Evolutionary conservation across 2,329 filamentous ascomycete genomes (phyloP).

Genomic region (Chalara sp.): DNA sequence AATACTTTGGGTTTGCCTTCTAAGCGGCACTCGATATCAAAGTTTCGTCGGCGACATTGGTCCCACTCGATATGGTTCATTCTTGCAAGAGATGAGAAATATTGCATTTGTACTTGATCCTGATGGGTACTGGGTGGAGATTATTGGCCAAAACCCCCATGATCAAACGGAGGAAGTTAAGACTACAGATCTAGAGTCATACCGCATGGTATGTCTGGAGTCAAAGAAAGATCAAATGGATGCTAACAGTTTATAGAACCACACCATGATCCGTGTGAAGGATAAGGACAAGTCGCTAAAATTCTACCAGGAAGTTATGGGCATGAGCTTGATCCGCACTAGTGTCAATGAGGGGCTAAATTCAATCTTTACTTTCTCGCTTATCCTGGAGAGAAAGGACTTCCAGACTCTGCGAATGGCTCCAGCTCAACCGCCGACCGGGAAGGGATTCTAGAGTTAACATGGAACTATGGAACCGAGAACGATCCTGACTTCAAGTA

Average conservation of each 20-base stretch:
- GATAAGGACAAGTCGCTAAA: slow-evolving; percentile 65
- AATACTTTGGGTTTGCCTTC: no score
- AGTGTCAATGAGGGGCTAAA: slow-evolving; percentile 60
- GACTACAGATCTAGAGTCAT: slow-evolving; percentile 66
- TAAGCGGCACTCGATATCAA: no score
- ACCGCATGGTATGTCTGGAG: slow-evolving; percentile 52
- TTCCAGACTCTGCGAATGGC: slow-evolving; percentile 45
- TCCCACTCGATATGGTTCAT: no score
- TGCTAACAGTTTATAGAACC: slow-evolving; percentile 47
- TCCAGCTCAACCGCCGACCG: slow-evolving; percentile 55
- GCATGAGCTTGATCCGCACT: slow-evolving; percentile 77
- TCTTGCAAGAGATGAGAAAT: slow-evolving; percentile 51
- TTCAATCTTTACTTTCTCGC: slow-evolving; percentile 94
- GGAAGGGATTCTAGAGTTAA: slow-evolving; percentile 85
- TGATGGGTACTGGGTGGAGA: slow-evolving; percentile 79
- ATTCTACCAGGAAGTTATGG: slow-evolving; percentile 81
- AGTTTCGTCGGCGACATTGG: no score
- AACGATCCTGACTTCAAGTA: slow-evolving; percentile 80
- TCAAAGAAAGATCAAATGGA: not conserved
- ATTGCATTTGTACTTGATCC: slow-evolving; percentile 91
- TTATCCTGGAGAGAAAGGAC: slow-evolving; percentile 55
- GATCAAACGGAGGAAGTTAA: slow-evolving; percentile 67
- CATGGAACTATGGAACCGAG: slow-evolving; percentile 79
- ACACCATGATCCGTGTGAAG: slow-evolving; percentile 95
- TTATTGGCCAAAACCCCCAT: slow-evolving; percentile 65